Conservation (phyloP, 352 stramenopile species). For the Phytophthora idaei region DNA sequence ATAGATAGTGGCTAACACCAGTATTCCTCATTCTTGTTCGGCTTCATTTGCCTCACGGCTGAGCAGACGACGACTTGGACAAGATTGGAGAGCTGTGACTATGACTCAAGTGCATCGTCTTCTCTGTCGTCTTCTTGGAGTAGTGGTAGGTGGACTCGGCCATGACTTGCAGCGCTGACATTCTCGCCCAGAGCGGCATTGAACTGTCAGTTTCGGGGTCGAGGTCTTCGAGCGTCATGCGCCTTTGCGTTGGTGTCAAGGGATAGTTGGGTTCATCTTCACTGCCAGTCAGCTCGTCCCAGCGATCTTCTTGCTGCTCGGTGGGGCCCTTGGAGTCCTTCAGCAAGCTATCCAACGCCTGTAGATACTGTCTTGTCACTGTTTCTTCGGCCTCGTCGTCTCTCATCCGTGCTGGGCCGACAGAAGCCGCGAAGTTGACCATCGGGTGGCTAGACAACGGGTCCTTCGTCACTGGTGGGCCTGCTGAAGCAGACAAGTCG, state of each 20-base stretch:
- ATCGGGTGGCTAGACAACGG: slow-evolving; percentile 11
- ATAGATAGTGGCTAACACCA: background rate
- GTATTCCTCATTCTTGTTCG: background rate
- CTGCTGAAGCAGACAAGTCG: slow-evolving; percentile 27
- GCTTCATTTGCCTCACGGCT: background rate
- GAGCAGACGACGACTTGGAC: background rate
- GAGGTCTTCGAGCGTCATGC: slow-evolving; percentile 27
- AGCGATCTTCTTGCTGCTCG: slow-evolving; percentile 6
- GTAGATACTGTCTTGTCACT: slow-evolving; percentile 24
- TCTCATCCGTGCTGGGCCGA: slow-evolving; percentile 6
- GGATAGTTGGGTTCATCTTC: slow-evolving; percentile 16
- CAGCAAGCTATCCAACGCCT: slow-evolving; percentile 22
- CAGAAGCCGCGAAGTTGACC: slow-evolving; percentile 26
- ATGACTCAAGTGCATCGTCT: slow-evolving; percentile 19
- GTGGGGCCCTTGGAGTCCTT: slow-evolving; percentile 12
- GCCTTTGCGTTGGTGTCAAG: slow-evolving; percentile 11
- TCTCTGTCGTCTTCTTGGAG: slow-evolving; percentile 31
- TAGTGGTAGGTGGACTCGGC: slow-evolving; percentile 36
- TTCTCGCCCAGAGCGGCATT: slow-evolving; percentile 24
- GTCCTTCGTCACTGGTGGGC: slow-evolving; percentile 9
- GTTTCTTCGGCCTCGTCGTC: slow-evolving; percentile 6
- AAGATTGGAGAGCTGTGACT: slow-evolving; percentile 1
- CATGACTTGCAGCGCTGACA: slow-evolving; percentile 34
- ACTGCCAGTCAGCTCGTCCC: slow-evolving; percentile 15
- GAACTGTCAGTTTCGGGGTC: background rate